Evolutionary conservation across 345 rosid species (phyloP).

Genomic region (Eucalyptus brandiana): DNA sequence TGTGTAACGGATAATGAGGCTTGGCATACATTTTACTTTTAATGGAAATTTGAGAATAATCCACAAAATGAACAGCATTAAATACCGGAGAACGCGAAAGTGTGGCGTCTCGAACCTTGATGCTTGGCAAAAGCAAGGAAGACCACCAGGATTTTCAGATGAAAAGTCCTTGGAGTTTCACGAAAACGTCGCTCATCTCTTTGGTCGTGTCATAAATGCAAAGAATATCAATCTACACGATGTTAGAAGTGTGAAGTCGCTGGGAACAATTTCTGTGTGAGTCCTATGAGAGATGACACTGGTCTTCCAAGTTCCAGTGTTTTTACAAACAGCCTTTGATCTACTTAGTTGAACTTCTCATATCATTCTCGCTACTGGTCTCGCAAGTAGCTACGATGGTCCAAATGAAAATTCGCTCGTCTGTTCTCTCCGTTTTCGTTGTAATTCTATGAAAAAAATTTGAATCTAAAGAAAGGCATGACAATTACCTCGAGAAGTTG

Average conservation of each 20-base stretch:
- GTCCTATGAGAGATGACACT: neutral
- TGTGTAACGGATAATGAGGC: neutral
- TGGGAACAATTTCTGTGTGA: neutral
- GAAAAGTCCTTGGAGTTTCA: neutral
- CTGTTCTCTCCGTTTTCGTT: rapidly evolving
- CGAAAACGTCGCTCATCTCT: neutral
- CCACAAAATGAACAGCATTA: neutral
- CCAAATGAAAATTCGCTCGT: neutral
- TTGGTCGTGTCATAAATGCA: neutral
- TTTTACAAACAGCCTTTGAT: neutral
- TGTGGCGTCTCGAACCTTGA: neutral
- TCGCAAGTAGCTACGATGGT: neutral
- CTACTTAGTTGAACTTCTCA: neutral
- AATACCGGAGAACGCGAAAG: neutral
- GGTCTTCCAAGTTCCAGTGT: neutral
- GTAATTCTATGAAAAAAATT: no score
- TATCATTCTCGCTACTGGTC: neutral
- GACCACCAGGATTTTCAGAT: neutral
- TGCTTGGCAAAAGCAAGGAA: neutral
- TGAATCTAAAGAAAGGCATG: no score
- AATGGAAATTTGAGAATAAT: neutral
- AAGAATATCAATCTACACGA: neutral
- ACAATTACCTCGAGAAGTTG: no score
- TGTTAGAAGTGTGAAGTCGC: neutral
- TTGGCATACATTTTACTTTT: neutral